Percentiles rank a stretch among this genome's conserved stretches.
phyloP scores from a whole-genome alignment of 768 basidiomycete genomes.

The Calocybe gangraenosa region DNA sequence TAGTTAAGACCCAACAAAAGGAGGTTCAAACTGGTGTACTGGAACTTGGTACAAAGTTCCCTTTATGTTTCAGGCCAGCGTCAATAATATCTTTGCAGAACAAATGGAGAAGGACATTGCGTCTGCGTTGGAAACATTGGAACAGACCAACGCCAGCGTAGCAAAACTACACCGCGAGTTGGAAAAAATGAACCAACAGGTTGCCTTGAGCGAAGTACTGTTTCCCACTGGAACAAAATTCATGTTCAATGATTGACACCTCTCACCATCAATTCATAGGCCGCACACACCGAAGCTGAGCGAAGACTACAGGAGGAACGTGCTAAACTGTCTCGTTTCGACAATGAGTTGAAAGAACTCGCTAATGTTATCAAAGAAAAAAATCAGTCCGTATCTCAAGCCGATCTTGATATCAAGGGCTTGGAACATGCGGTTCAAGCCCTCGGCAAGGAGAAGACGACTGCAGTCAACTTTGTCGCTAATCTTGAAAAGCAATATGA shows the following conservation, averaged over 20 bases:
- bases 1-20: constrained; percentile 84
- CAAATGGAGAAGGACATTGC: constrained; percentile 77
- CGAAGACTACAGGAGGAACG: constrained; percentile 77
- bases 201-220: constrained; percentile 42
- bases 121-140: constrained; percentile 37
- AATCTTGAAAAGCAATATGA: constrained; percentile 77
- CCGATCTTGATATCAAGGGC: constrained; percentile 61
- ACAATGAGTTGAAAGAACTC: constrained; percentile 81
- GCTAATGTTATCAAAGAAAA: constrained; percentile 80
- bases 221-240: not conserved
- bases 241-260: not conserved
- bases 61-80: not conserved
- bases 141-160: constrained; percentile 41
- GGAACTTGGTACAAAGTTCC: constrained; percentile 67
- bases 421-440: constrained; percentile 66
- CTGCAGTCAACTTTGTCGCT: constrained; percentile 45
- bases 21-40: constrained; percentile 84
- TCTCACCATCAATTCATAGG: constrained; percentile 30
- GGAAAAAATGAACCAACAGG: constrained; percentile 48
- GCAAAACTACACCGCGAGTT: constrained; percentile 60
- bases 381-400: constrained; percentile 63
- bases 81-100: constrained; percentile 38
- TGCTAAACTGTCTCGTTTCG: constrained; percentile 83
- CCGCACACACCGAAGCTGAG: constrained; percentile 60
- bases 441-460: constrained; percentile 60